Conservation (phyloP, 495 filamentous ascomycete genomes). For the Diplogelasinospora grovesii region DNA sequence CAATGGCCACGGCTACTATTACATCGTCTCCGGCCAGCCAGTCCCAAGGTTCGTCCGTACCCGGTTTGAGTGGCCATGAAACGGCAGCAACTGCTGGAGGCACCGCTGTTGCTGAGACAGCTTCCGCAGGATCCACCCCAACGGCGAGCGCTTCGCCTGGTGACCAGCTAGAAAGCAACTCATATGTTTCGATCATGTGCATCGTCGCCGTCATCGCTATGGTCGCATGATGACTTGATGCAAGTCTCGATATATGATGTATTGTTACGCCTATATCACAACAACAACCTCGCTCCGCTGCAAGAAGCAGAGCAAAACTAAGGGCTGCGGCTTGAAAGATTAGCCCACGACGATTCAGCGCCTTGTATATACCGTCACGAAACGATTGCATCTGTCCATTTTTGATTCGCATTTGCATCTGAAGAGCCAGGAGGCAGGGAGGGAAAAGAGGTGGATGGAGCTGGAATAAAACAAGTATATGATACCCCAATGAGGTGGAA, state of each 20-base stretch:
- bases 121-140: neutral
- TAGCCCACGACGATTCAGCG: neutral
- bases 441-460: slow-evolving; percentile 5
- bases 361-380: slow-evolving; percentile 2
- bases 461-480: neutral
- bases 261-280: neutral
- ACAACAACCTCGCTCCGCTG: neutral
- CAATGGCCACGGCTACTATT: slow-evolving; percentile 1
- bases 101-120: slow-evolving; percentile 6
- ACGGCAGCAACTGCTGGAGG: slow-evolving; percentile 4
- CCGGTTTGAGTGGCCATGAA: slow-evolving; percentile 13
- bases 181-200: slow-evolving; percentile 11
- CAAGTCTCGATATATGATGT: neutral
- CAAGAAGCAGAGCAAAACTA: neutral
- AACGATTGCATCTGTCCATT: slow-evolving; percentile 5
- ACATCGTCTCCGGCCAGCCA: neutral
- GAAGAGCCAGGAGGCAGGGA: slow-evolving; percentile 9
- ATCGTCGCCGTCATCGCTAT: slow-evolving; percentile 14
- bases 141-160: slow-evolving; percentile 12
- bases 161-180: slow-evolving; percentile 10
- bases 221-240: slow-evolving; percentile 11
- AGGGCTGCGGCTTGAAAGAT: neutral
- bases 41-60: neutral
- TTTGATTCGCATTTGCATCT: slow-evolving; percentile 12
- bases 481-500: slow-evolving; percentile 15